These are phyloP conservation scores for Penicillium griseofulvum DNA, from an alignment of 2,329 filamentous ascomycete species.

Conservation along the genomic window DNA sequence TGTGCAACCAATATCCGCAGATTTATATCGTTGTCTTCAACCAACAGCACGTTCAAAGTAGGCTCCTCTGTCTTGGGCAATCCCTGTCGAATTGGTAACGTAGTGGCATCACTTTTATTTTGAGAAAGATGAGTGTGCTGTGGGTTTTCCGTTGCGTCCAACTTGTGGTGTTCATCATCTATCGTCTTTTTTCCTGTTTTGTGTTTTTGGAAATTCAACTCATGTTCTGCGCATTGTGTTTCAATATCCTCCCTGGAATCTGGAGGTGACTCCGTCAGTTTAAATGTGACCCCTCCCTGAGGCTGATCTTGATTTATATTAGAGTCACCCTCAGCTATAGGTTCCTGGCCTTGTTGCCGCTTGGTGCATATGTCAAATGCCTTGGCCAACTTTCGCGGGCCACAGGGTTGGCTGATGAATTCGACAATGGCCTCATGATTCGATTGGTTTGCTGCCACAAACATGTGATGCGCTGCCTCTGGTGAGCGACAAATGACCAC, in stretches of 20 bases:
- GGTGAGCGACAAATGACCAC: slow-evolving; percentile 31
- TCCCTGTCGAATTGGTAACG: background rate
- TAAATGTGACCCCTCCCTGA: background rate
- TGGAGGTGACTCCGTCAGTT: background rate
- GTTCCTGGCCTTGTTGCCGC: slow-evolving; percentile 6
- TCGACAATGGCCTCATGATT: slow-evolving; percentile 24
- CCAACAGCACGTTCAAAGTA: slow-evolving; percentile 29
- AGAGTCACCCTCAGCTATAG: background rate
- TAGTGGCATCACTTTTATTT: background rate
- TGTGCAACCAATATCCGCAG: slow-evolving; percentile 34
- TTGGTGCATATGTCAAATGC: slow-evolving; percentile 27
- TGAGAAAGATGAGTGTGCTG: background rate
- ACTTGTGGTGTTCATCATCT: background rate
- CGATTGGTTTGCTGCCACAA: slow-evolving; percentile 5
- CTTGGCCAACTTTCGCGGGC: slow-evolving; percentile 34
- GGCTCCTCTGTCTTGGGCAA: background rate
- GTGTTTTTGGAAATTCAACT: background rate
- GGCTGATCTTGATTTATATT: background rate
- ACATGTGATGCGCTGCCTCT: slow-evolving; percentile 21
- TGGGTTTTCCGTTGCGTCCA: background rate
- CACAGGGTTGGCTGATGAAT: slow-evolving; percentile 37
- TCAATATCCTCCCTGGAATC: background rate
- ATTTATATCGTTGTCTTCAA: slow-evolving; percentile 41
- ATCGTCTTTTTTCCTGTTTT: background rate
- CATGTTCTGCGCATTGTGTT: background rate